Evolutionary conservation across 208 protist species (phyloP).

Genomic region (Crithidia acanthocephali): DNA sequence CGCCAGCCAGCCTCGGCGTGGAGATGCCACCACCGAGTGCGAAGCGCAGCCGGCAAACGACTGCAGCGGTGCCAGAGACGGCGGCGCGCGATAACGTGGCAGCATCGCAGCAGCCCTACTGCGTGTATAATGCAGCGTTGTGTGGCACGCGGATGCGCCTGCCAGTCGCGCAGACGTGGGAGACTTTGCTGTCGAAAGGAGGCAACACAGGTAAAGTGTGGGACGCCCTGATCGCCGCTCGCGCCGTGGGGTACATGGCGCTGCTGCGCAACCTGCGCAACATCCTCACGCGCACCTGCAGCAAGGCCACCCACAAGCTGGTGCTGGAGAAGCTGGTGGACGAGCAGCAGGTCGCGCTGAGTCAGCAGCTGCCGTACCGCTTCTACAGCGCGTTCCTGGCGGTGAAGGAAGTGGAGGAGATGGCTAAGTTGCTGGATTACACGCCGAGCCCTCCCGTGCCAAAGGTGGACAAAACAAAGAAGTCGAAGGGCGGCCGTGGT

Average conservation of each 20-base stretch:
- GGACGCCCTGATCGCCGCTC: conserved; percentile 86
- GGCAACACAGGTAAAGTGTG: conserved; percentile 93
- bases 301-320: conserved; percentile 52
- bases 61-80: not conserved
- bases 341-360: conserved; percentile 76
- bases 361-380: conserved; percentile 91
- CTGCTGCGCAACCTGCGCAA: conserved; percentile 96
- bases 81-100: not conserved
- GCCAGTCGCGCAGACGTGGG: conserved; percentile 92
- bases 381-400: conserved; percentile 95
- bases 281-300: conserved; percentile 82
- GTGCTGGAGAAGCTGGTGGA: conserved; percentile 47
- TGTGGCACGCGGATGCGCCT: conserved; percentile 95
- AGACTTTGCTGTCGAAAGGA: conserved; percentile 78
- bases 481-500: conserved; percentile 20
- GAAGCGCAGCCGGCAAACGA: not conserved
- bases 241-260: conserved; percentile 95
- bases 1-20: not conserved
- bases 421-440: not conserved
- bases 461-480: not conserved
- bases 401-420: conserved; percentile 44
- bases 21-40: not conserved
- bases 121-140: conserved; percentile 65
- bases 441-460: not conserved
- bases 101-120: conserved; percentile 25